Conservation (phyloP, 176 grass and related monocot species). For the Themeda triandra region DNA sequence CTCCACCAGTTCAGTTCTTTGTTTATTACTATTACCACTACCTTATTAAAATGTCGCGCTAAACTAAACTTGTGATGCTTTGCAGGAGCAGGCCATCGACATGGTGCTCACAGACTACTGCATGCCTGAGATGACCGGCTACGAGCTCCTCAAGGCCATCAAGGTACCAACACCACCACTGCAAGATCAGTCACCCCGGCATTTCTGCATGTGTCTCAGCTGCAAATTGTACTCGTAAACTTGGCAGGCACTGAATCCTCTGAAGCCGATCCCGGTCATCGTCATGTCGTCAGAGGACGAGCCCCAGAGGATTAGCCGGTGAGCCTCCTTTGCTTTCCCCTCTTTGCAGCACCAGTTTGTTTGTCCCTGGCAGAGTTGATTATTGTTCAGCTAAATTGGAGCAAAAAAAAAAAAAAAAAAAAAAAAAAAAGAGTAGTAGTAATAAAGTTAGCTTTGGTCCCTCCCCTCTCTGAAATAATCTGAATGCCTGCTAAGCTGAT, state of each 20-base stretch:
- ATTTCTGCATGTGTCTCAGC: background rate
- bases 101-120: constrained; percentile 97
- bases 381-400: background rate
- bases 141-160: constrained; percentile 88
- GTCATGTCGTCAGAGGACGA: constrained; percentile 99
- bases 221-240: background rate
- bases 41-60: background rate
- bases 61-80: background rate
- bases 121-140: constrained; percentile 98
- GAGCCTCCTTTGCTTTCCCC: background rate
- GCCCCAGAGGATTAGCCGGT: constrained; percentile 97
- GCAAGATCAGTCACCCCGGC: background rate
- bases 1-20: background rate
- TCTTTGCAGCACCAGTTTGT: background rate
- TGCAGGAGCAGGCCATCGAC: constrained; percentile 78
- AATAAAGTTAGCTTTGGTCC: too few relatives aligned
- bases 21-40: background rate
- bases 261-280: constrained; percentile 82
- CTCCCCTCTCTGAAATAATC: background rate
- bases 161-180: constrained; percentile 41
- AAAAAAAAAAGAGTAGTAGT: background rate
- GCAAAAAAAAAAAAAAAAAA: too few relatives aligned
- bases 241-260: constrained; percentile 55
- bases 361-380: constrained; percentile 7
- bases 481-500: background rate